Evolutionary conservation across 306 rosid genomes (phyloP).

Genomic region (Echinosophora koreensis): DNA sequence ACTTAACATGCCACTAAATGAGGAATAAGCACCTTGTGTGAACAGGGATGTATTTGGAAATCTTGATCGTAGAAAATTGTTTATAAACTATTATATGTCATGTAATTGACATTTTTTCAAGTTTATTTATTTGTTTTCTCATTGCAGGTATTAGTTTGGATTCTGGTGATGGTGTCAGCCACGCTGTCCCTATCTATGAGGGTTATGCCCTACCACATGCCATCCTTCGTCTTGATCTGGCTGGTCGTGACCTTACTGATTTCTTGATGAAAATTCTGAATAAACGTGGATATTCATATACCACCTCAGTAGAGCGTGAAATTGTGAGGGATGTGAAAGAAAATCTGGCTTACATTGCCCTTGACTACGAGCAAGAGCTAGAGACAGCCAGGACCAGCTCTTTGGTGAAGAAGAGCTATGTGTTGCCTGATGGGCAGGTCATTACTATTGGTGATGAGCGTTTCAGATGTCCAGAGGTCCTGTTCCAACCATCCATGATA

Average conservation of each 20-base stretch:
- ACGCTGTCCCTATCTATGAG: neutral
- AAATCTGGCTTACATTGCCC: neutral
- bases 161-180: neutral
- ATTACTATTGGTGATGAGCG: neutral
- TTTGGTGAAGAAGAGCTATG: neutral
- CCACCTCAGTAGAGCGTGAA: neutral
- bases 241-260: neutral
- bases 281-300: neutral
- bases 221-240: neutral
- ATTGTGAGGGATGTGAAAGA: neutral
- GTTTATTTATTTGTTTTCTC: conserved; percentile 7
- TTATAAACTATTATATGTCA: neutral
- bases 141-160: conserved; percentile 60
- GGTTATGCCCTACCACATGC: neutral
- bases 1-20: neutral
- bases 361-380: neutral
- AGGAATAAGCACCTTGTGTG: neutral
- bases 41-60: neutral
- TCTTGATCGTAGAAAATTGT: neutral
- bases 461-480: neutral
- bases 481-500: neutral
- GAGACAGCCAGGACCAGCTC: neutral
- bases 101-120: neutral
- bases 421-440: neutral
- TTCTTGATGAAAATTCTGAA: neutral